These are phyloP conservation scores for Cordyceps pruinosa DNA, from an alignment of 2,329 filamentous ascomycete genomes.

Conservation along the genomic window DNA sequence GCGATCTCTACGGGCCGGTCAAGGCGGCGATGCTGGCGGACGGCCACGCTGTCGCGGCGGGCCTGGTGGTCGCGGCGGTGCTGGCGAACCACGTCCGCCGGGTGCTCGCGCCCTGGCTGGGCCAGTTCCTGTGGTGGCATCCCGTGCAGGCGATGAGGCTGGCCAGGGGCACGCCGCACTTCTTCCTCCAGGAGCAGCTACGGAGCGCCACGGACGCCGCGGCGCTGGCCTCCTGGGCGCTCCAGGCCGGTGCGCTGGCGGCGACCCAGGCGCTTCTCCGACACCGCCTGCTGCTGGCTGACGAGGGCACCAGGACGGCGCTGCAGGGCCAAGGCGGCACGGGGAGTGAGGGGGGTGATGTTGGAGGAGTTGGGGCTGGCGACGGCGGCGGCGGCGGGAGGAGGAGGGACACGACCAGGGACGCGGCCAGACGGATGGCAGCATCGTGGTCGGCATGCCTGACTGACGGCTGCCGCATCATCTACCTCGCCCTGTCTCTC, in stretches of 20 bases:
- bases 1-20: constrained; percentile 4
- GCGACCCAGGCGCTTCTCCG: constrained; percentile 1
- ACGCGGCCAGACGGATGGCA: neutral
- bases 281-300: neutral
- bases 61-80: constrained; percentile 27
- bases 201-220: constrained; percentile 8
- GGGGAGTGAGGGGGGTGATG: neutral
- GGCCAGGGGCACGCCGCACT: constrained; percentile 28
- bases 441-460: neutral
- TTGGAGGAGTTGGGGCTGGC: neutral
- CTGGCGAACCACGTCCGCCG: constrained; percentile 33
- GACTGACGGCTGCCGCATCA: constrained; percentile 7
- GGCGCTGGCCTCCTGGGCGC: constrained; percentile 12
- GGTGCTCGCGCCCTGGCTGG: constrained; percentile 24
- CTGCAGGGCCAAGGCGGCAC: neutral
- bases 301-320: neutral
- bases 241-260: constrained; percentile 7
- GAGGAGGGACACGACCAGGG: neutral
- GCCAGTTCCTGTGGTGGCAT: constrained; percentile 23
- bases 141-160: constrained; percentile 30
- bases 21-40: constrained; percentile 19
- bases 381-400: neutral
- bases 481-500: constrained; percentile 22
- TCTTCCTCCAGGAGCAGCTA: constrained; percentile 26
- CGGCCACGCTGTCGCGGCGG: constrained; percentile 20